phyloP scores from a whole-genome alignment of 805 yeast species.

The Saccharomycopsis sp. region DNA sequence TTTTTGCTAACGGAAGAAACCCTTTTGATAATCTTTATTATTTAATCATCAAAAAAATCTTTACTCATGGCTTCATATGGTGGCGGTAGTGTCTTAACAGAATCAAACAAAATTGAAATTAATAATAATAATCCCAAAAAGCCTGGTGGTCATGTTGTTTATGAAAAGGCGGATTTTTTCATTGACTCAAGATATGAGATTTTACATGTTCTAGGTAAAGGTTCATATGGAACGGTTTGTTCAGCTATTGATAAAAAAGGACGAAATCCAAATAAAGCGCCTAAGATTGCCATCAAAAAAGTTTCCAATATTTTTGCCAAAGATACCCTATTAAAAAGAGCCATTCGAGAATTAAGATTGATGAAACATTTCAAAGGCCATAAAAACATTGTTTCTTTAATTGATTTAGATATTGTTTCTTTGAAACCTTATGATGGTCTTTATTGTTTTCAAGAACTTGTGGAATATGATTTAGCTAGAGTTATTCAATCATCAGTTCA shows the following conservation, averaged over 20 bases:
- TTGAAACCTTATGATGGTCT: constrained; percentile 70
- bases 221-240: constrained; percentile 82
- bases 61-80: too few species aligned
- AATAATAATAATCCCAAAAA: too few species aligned
- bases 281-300: constrained; percentile 66
- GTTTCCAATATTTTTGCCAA: constrained; percentile 59
- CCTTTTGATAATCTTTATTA: too few species aligned
- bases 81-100: too few species aligned
- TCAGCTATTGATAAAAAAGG: constrained; percentile 46
- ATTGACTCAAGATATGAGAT: constrained; percentile 53
- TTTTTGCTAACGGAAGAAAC: too few species aligned
- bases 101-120: too few species aligned
- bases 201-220: constrained; percentile 57
- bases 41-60: too few species aligned
- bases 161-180: constrained; percentile 48
- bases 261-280: constrained; percentile 14
- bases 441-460: constrained; percentile 79
- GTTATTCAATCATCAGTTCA: constrained; percentile 73
- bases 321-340: constrained; percentile 63
- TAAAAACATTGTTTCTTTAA: constrained; percentile 61
- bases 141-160: constrained; percentile 23
- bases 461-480: constrained; percentile 70
- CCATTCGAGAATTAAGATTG: constrained; percentile 71
- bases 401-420: constrained; percentile 64
- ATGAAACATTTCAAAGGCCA: constrained; percentile 83